These are phyloP conservation scores for Pyrenula aspistea DNA, from an alignment of 495 filamentous ascomycete species.

Conservation along the genomic window DNA sequence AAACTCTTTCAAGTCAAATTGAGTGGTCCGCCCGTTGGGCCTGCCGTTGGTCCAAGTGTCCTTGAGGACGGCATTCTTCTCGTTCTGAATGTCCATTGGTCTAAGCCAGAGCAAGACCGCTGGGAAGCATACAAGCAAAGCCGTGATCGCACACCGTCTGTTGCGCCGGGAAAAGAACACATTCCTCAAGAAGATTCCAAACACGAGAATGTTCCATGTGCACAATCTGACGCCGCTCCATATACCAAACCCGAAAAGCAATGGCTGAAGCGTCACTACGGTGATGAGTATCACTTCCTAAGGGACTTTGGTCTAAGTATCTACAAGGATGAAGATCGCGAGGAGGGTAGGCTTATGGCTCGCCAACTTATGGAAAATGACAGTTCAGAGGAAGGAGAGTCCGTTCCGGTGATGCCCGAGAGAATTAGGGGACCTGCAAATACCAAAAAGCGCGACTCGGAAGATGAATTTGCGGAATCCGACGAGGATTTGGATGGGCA, in stretches of 20 bases:
- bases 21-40: not conserved
- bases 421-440: conserved; percentile 4
- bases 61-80: not conserved
- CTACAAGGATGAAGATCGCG: conserved; percentile 22
- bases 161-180: no score
- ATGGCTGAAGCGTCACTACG: conserved; percentile 16
- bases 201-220: no score
- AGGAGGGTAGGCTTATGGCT: conserved; percentile 13
- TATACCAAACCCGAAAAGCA: conserved; percentile 8
- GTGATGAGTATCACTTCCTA: conserved; percentile 16
- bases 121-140: not conserved
- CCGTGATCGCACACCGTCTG: no score
- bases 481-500: conserved; percentile 13
- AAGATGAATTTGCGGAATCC: conserved; percentile 7
- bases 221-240: not conserved
- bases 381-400: conserved; percentile 5
- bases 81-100: not conserved
- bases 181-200: no score
- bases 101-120: not conserved
- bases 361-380: conserved; percentile 11
- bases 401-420: no score
- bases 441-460: conserved; percentile 7
- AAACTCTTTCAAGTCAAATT: not conserved
- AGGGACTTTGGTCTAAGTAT: conserved; percentile 10
- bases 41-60: not conserved